These are phyloP conservation scores for Cucumis hystrix DNA, from an alignment of 306 rosid species.

Conservation along the genomic window DNA sequence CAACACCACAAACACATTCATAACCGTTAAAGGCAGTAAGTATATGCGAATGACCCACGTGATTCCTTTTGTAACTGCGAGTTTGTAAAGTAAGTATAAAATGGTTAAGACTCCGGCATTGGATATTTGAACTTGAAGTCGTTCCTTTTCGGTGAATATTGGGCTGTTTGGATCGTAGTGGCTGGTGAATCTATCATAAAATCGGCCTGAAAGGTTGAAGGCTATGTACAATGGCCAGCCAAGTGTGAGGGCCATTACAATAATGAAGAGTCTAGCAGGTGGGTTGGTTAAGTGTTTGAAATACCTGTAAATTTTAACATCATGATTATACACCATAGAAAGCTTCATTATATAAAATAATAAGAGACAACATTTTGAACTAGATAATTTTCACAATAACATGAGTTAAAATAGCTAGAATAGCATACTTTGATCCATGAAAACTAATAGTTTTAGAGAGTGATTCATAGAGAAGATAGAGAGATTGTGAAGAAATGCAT, in stretches of 20 bases:
- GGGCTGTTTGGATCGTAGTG: slow-evolving; percentile 62
- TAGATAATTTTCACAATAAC: no score
- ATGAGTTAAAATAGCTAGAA: no score
- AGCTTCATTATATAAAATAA: no score
- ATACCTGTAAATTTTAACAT: neutral
- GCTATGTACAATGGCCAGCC: slow-evolving; percentile 73
- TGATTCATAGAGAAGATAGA: no score
- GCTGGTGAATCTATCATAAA: slow-evolving; percentile 40
- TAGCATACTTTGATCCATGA: no score
- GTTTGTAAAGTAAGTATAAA: slow-evolving; percentile 17
- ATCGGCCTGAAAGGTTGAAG: slow-evolving; percentile 46
- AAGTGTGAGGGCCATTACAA: slow-evolving; percentile 30
- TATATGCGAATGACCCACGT: slow-evolving; percentile 33
- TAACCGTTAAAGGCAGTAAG: slow-evolving; percentile 38
- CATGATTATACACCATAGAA: no score
- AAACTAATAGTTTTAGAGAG: no score
- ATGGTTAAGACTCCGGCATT: slow-evolving; percentile 25
- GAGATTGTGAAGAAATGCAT: no score
- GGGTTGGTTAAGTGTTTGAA: slow-evolving; percentile 44
- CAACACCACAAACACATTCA: slow-evolving; percentile 49
- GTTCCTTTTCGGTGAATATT: slow-evolving; percentile 34
- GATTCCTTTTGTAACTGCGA: slow-evolving; percentile 28
- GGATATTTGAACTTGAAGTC: slow-evolving; percentile 31
- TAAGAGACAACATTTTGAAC: no score
- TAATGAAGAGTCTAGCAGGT: slow-evolving; percentile 24